Evolutionary conservation across 2,329 filamentous ascomycete genomes (phyloP).

Genomic region (Xenosphaeropsis pyriputrescens): DNA sequence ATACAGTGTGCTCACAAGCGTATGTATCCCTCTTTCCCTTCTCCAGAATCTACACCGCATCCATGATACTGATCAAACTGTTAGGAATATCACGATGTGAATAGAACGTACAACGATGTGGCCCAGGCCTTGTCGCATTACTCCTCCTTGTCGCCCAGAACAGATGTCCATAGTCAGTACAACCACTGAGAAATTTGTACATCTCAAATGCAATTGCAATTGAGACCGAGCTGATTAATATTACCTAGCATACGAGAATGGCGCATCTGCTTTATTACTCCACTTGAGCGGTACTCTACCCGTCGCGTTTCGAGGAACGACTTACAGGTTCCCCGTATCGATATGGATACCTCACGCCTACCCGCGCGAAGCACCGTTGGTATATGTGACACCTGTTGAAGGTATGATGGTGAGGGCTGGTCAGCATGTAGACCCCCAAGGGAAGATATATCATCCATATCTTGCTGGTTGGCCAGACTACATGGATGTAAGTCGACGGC

Average conservation of each 20-base stretch:
- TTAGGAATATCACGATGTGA: slow-evolving; percentile 88
- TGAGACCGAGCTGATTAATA: slow-evolving; percentile 14
- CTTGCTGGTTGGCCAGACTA: slow-evolving; percentile 78
- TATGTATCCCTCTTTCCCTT: slow-evolving; percentile 21
- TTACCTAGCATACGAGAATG: slow-evolving; percentile 68
- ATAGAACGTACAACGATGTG: slow-evolving; percentile 83
- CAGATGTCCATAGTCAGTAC: slow-evolving; percentile 80
- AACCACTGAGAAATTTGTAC: neutral
- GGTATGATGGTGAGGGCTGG: slow-evolving; percentile 84
- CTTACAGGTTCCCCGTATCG: slow-evolving; percentile 81
- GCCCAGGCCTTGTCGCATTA: slow-evolving; percentile 69
- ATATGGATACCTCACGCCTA: slow-evolving; percentile 91
- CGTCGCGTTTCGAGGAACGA: slow-evolving; percentile 77
- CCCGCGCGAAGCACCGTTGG: slow-evolving; percentile 69
- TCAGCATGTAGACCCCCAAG: slow-evolving; percentile 89
- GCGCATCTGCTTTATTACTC: slow-evolving; percentile 71
- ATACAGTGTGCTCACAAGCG: slow-evolving; percentile 75
- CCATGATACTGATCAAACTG: slow-evolving; percentile 4
- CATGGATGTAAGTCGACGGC: slow-evolving; percentile 62
- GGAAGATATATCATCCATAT: slow-evolving; percentile 91
- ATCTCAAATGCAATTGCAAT: slow-evolving; percentile 8
- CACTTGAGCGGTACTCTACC: slow-evolving; percentile 79
- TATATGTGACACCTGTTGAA: slow-evolving; percentile 78
- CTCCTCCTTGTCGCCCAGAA: slow-evolving; percentile 68
- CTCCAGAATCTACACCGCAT: neutral